These are phyloP conservation scores for Medakamo hakoo DNA, from an alignment of 139 green algal species.

Conservation along the genomic window DNA sequence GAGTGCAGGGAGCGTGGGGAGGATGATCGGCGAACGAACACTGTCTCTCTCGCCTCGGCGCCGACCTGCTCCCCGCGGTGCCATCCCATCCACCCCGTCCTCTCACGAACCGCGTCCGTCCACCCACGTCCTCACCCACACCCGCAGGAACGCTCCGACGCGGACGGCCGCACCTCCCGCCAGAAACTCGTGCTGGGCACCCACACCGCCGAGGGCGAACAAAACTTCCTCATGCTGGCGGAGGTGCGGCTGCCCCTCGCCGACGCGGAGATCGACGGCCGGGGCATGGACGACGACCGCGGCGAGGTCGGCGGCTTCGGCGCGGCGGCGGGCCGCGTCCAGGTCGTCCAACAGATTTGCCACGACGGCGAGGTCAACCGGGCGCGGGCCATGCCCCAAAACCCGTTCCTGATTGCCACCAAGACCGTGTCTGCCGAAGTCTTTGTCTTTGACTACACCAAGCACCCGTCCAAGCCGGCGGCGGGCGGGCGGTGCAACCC, in stretches of 20 bases:
- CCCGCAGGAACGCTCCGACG: conserved; percentile 17
- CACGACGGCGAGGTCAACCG: conserved; percentile 98
- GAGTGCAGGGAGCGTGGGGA: background rate
- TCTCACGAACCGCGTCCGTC: background rate
- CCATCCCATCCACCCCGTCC: background rate
- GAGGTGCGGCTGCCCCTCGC: conserved; percentile 84
- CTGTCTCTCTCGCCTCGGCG: background rate
- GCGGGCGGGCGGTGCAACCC: conserved; percentile 35
- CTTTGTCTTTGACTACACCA: conserved; percentile 96
- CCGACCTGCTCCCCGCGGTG: background rate
- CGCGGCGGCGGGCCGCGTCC: conserved; percentile 32
- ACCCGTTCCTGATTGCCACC: conserved; percentile 92
- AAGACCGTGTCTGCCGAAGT: conserved; percentile 82
- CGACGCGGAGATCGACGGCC: conserved; percentile 68
- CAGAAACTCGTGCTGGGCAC: conserved; percentile 94
- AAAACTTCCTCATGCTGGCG: conserved; percentile 97
- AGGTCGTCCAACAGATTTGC: conserved; percentile 94
- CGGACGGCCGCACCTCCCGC: conserved; percentile 45
- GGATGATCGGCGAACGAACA: background rate
- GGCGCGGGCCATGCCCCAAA: conserved; percentile 60
- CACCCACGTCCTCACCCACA: background rate
- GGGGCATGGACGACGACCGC: conserved; percentile 77
- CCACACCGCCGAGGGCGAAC: conserved; percentile 92
- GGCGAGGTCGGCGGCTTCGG: conserved; percentile 86
- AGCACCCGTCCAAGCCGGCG: conserved; percentile 73